Conservation (phyloP, 1,139 yeast species). For the Yamadazyma mexicana region DNA sequence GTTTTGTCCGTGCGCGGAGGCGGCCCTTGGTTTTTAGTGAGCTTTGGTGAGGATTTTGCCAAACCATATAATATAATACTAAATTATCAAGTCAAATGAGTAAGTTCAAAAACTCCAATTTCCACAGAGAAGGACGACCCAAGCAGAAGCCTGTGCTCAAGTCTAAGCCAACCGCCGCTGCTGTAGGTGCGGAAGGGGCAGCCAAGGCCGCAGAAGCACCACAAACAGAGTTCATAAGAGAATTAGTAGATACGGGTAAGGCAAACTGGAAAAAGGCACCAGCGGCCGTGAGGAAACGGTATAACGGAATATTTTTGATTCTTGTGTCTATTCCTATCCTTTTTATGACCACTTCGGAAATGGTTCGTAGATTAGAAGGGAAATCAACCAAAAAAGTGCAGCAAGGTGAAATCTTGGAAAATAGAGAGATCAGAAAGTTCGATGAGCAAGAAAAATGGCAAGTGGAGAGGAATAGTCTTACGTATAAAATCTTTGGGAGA, state of each 20-base stretch:
- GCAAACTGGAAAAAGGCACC: slow-evolving; percentile 52
- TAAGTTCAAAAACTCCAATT: slow-evolving; percentile 26
- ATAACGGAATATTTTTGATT: slow-evolving; percentile 41
- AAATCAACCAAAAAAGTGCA: slow-evolving; percentile 42
- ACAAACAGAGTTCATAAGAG: slow-evolving; percentile 35
- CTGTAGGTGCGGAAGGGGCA: slow-evolving; percentile 18
- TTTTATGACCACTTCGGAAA: slow-evolving; percentile 35
- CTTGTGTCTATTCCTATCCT: slow-evolving; percentile 42
- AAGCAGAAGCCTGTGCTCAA: slow-evolving; percentile 15
- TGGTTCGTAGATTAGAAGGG: slow-evolving; percentile 42
- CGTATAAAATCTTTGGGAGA: slow-evolving; percentile 42
- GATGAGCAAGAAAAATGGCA: slow-evolving; percentile 44
- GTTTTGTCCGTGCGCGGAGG: neutral
- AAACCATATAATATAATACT: neutral
- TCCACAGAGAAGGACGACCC: slow-evolving; percentile 30
- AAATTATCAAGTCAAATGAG: slow-evolving; percentile 5
- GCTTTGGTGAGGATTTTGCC: neutral
- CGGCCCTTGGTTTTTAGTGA: neutral
- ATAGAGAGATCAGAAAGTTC: slow-evolving; percentile 33
- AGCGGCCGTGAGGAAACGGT: slow-evolving; percentile 35
- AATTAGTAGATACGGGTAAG: slow-evolving; percentile 39
- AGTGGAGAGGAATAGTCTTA: slow-evolving; percentile 36
- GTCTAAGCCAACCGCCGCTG: slow-evolving; percentile 8
- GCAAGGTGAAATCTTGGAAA: slow-evolving; percentile 41
- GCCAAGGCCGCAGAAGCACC: slow-evolving; percentile 10